Evolutionary conservation across 192 early-diverging fungal genomes (phyloP), one percentile per base, ranked within the genome.

Genomic region (Coemansia sp.): DNA sequence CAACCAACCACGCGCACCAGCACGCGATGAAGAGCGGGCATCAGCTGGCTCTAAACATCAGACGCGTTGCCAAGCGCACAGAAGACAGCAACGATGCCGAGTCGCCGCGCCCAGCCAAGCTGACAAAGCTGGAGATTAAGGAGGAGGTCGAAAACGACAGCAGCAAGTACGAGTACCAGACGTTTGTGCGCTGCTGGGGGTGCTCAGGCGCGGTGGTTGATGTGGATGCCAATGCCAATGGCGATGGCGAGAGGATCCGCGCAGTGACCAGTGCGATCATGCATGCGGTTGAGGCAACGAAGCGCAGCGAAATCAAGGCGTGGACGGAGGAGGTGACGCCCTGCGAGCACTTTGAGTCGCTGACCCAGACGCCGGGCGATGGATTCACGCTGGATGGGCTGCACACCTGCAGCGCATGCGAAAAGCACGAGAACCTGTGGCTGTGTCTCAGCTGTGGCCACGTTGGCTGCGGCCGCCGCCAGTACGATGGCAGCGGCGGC

Each of bases 361-460:
- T 99, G 13, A 67, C 68, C 3, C 97, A 99, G 77, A 73, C 68
- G n/a, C 65, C 74, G 7, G 67, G 73, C n/a, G 84, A 60, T 5
- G 62, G 58, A 0, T 71, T 73, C 41, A 26, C 36, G 8, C 68
- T 69, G 60, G 76, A 70, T 40, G 42, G 41, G 32, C 71, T 74
- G 82, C 78, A 72, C 43, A 75, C 60, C 43, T 84, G 85, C 70
- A 58, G 63, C 43, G 18, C 54, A 32, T 99, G 97, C 73, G 94
- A 96, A 1, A 84, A 97, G 40, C 90, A 85, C 6, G 91, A 94
- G 51, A 99, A 99, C 68, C 82, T 99, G 43, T 99, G 97, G 97
- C 82, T 99, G 46, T 99, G 97, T 64, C 76, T 99, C 39, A 85
- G 87, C 1, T 99, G 97, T 68, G 97, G 97, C 15, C 92, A 92